These are phyloP conservation scores for Sporobolomyces phaffii DNA, from an alignment of 768 basidiomycete species.

Conservation along the genomic window DNA sequence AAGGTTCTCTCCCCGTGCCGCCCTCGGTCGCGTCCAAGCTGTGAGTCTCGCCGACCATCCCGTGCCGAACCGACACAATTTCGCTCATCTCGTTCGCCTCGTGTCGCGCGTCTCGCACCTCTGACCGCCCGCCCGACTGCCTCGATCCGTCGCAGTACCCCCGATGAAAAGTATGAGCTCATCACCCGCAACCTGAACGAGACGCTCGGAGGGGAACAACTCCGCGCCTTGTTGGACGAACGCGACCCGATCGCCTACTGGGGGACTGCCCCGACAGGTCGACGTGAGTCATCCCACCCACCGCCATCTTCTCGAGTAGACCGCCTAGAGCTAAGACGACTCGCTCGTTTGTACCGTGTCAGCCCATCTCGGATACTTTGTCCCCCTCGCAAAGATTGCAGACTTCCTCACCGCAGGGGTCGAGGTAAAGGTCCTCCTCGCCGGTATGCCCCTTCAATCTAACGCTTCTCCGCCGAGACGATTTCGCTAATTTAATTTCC, in stretches of 20 bases:
- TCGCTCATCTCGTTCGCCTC: background rate
- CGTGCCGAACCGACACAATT: background rate
- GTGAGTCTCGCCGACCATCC: background rate
- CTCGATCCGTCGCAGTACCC: constrained; percentile 6
- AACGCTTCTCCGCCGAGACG: too few species aligned
- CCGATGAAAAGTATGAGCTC: constrained; percentile 56
- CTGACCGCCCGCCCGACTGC: background rate
- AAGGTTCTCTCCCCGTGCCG: constrained; percentile 15
- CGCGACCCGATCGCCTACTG: constrained; percentile 46
- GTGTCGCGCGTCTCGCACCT: background rate
- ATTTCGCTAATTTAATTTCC: too few species aligned
- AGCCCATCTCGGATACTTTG: constrained; percentile 98
- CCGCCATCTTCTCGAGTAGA: too few species aligned
- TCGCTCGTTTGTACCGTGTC: background rate
- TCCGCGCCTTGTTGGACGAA: constrained; percentile 58
- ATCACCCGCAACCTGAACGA: constrained; percentile 83
- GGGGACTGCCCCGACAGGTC: constrained; percentile 85
- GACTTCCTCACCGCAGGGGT: constrained; percentile 93
- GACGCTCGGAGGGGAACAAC: constrained; percentile 73
- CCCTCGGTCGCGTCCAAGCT: constrained; percentile 6
- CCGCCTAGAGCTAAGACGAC: background rate
- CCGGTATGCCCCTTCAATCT: constrained; percentile 53
- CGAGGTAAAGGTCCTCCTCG: constrained; percentile 73
- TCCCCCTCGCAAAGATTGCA: constrained; percentile 86
- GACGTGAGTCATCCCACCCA: constrained; percentile 61